Evolutionary conservation across 129 eudicot genomes (phyloP).

Genomic region (Cynara cardunculus): DNA sequence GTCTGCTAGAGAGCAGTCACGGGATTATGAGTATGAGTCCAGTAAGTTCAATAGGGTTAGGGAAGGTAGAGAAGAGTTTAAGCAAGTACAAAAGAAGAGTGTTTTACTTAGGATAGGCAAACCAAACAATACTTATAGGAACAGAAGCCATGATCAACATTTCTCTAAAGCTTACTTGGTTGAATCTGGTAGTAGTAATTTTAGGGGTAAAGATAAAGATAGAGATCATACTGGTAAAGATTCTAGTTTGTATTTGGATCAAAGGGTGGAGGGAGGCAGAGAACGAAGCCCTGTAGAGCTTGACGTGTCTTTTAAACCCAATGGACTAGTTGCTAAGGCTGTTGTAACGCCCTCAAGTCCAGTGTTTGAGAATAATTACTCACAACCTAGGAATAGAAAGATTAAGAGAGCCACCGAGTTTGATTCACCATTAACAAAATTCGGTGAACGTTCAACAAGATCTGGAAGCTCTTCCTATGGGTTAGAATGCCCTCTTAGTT

Average conservation of each 20-base stretch:
- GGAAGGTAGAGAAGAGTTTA: conserved; percentile 46
- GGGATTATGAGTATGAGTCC: conserved; percentile 15
- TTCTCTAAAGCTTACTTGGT: conserved; percentile 11
- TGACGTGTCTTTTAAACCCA: conserved; percentile 75
- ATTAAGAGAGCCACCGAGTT: conserved; percentile 26
- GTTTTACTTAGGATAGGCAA: conserved; percentile 67
- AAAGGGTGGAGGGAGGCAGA: conserved; percentile 35
- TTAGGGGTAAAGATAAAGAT: conserved; percentile 48
- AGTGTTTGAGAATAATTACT: conserved; percentile 12
- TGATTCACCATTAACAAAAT: conserved; percentile 36
- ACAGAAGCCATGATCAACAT: conserved; percentile 33
- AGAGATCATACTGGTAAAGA: conserved; percentile 28
- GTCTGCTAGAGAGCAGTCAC: conserved; percentile 10
- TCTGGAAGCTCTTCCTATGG: conserved; percentile 25
- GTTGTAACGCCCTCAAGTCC: conserved; percentile 52
- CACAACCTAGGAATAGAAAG: conserved; percentile 37
- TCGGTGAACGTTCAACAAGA: conserved; percentile 24
- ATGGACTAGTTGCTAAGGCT: conserved; percentile 75
- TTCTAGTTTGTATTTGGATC: conserved; percentile 11
- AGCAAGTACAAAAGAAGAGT: conserved; percentile 57
- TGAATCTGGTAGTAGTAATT: conserved; percentile 22
- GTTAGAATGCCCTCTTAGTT: conserved; percentile 34
- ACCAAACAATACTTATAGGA: conserved; percentile 33
- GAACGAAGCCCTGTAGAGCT: conserved; percentile 67
- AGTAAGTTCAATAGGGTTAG: conserved; percentile 38